phyloP scores from a whole-genome alignment of 441 rosid species.

The Sinapis alba region DNA sequence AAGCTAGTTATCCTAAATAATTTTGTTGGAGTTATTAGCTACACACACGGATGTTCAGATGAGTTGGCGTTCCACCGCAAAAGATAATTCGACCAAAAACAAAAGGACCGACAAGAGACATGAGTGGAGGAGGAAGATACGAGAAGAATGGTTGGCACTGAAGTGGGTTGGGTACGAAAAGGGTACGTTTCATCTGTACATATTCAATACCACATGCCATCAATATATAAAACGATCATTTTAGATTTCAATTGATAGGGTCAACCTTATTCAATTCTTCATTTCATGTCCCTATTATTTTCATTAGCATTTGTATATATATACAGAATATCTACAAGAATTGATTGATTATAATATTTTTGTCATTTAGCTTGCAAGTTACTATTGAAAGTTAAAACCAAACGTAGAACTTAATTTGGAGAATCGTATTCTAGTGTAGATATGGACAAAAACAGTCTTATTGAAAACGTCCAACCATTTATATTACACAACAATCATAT shows the following conservation, averaged over 20 bases:
- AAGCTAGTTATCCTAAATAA: too few relatives aligned
- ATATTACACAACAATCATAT: constrained; percentile 13
- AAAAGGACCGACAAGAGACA: constrained; percentile 32
- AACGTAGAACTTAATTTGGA: neutral
- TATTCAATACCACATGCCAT: constrained; percentile 31
- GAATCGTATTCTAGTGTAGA: constrained; percentile 16
- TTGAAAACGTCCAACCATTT: constrained; percentile 19
- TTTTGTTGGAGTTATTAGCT: constrained; percentile 4
- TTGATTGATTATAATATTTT: neutral
- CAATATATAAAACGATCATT: neutral
- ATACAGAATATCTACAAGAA: constrained; percentile 7
- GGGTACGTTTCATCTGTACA: constrained; percentile 39
- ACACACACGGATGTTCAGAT: neutral
- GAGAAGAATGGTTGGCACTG: constrained; percentile 42
- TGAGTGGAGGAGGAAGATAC: constrained; percentile 26
- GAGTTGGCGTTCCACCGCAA: constrained; percentile 16
- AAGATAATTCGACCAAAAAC: neutral
- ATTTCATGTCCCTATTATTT: constrained; percentile 28
- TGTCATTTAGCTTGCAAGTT: neutral
- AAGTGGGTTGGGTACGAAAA: constrained; percentile 40
- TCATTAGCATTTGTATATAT: too few relatives aligned
- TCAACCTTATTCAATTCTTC: constrained; percentile 32
- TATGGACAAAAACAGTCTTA: constrained; percentile 5
- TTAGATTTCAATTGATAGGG: constrained; percentile 13
- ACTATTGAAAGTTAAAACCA: constrained; percentile 1